Percentiles rank a stretch among this genome's conserved stretches.
Conservation (phyloP, 1,284 basidiomycete genomes). For the Fomitiporia mediterranea region DNA sequence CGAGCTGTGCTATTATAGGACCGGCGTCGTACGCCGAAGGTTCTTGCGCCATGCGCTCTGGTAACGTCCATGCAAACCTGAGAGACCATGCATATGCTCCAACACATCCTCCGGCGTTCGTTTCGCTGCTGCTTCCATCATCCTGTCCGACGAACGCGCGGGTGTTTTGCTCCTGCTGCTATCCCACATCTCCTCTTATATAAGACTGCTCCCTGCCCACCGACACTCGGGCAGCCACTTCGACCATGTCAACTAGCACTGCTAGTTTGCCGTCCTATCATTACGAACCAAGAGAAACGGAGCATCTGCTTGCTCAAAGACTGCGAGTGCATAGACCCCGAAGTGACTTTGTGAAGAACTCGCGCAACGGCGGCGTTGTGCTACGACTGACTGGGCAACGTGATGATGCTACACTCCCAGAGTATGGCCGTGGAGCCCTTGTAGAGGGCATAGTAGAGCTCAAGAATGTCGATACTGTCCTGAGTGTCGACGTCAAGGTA, state of each 20-base stretch:
- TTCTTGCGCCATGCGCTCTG: not conserved
- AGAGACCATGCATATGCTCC: slow-evolving; percentile 15
- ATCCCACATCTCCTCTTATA: not conserved
- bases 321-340: slow-evolving; percentile 34
- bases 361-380: slow-evolving; percentile 47
- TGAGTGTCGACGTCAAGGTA: slow-evolving; percentile 61
- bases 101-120: slow-evolving; percentile 1
- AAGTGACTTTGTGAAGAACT: slow-evolving; percentile 56
- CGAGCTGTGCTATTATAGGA: slow-evolving; percentile 1
- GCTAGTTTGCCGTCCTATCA: slow-evolving; percentile 45
- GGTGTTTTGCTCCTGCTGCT: not conserved
- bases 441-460: slow-evolving; percentile 58
- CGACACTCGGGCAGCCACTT: not conserved
- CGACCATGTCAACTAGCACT: slow-evolving; percentile 37
- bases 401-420: slow-evolving; percentile 43
- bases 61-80: not conserved
- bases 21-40: slow-evolving; percentile 1
- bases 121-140: not conserved
- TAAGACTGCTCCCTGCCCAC: not conserved
- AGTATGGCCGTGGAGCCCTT: slow-evolving; percentile 48
- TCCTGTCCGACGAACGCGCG: not conserved
- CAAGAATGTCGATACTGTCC: slow-evolving; percentile 49
- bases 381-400: slow-evolving; percentile 52
- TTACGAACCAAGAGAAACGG: slow-evolving; percentile 47
- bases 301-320: slow-evolving; percentile 49